Conservation (phyloP, 257 asterid genomes). For the Solanum bulbocastanum region DNA sequence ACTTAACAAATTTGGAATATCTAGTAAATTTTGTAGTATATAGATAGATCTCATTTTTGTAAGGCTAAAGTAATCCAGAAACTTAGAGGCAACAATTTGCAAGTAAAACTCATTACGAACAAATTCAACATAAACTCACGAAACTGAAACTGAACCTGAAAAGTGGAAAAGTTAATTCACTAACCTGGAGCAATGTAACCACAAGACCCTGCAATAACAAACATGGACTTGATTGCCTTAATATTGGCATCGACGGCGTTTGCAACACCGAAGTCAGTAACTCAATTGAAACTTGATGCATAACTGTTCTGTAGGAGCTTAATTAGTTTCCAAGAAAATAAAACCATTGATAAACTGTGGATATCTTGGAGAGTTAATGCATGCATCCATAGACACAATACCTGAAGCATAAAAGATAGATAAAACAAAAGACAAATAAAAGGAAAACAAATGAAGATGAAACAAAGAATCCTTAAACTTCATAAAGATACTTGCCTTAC, state of each 20-base stretch:
- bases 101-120: not conserved
- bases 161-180: not conserved
- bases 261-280: slow-evolving; percentile 93
- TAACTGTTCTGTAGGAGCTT: not conserved
- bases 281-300: not conserved
- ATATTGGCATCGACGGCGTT: slow-evolving; percentile 53
- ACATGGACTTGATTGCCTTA: slow-evolving; percentile 89
- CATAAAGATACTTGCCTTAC: slow-evolving; percentile 54
- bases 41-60: not conserved
- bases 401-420: not conserved
- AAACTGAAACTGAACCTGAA: not conserved
- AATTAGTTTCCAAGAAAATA: not conserved
- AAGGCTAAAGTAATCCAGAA: not conserved
- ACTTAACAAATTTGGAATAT: not conserved
- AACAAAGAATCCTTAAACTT: not conserved
- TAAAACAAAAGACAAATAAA: not conserved
- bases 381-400: not conserved
- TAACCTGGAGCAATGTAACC: slow-evolving; percentile 96
- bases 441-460: not conserved
- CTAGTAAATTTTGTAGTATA: not conserved
- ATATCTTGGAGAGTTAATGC: not conserved
- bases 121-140: not conserved
- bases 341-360: not conserved
- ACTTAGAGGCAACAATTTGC: not conserved
- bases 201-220: slow-evolving; percentile 88